Base-by-base conservation (phyloP, 345 rosid species). In the Lumnitzera racemosa region DNA sequence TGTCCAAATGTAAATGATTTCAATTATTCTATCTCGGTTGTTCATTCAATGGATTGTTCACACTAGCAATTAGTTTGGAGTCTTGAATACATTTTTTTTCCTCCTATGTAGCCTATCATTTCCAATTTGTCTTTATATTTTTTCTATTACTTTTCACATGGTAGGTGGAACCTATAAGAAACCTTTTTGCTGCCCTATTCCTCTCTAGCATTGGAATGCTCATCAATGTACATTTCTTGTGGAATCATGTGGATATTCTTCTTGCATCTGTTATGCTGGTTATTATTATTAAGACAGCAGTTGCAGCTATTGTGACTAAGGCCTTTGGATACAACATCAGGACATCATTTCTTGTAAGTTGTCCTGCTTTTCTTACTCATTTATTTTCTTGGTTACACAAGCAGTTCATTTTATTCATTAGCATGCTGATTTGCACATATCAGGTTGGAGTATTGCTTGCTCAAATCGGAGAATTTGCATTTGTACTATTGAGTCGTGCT, bases 181-280 rank as follows among this genome's bases (percentile, higher is more conserved):
- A 94, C 76, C 65, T 94, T 63, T 94, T 94, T 64, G 89, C 97
- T 11, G 99, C 99, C 58, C 99, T 94, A 64, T 94, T 90, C 72
- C 88, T 94, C 46, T 90, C 99, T 43, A 89, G 99, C 72, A 94
- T 94, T 20, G 99, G 99, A 66, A 94, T 94, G 99, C 96, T 94
- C 51, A 94, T 94, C 74, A 78, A 94, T 56, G 97, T 94, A 16
- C 97, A 86, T 58, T 94, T 94, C 75, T 79, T 94, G n/a, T 90
- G 99, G 99, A 90, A 81, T 78, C 99, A 94, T 64, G 90, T 88
- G 70, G 99, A 95, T 77, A 95, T 95, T 76, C 82, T 95, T 78
- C 76, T 95, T 25, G 99, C 95, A 36, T 86, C 99, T 41, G 96
- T 95, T 74, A 83, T 95, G 81, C 73, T 90, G 73, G 99, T 90